Evolutionary conservation across 192 early-diverging fungal genomes (phyloP), one percentile per base, ranked within the genome.

Genomic region (Spizellomyces sp.): DNA sequence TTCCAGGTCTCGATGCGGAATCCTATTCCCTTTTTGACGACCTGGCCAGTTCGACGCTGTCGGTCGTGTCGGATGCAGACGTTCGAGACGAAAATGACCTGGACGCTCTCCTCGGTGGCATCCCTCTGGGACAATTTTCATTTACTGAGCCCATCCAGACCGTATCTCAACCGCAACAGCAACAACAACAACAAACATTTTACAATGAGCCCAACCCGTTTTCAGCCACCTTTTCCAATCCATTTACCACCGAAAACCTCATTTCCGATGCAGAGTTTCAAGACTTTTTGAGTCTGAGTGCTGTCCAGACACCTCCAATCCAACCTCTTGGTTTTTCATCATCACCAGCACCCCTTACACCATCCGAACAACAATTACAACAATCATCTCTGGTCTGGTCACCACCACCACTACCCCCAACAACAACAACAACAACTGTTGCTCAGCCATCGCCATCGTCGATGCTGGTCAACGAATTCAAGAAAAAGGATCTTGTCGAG

Each of bases 21-120:
- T 19, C 10, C 68, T 17, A 70, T 56, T 54, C 70, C n/a, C 47
- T 70, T n/a, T 75, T 75, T 60, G 74, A 75, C 45, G 67, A 71
- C 48, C 4, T 71, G 9, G 46, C 27, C 10, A 71, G 69, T 43
- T 71, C 69, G 10, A 63, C 69, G 5, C 48, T 63, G 17, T 71
- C 69, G 4, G 61, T 63, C n/a, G 12, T 36, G 8, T 62, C 58
- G 14, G 60, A 71, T 9, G 48, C 17, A 8, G 58, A 71, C 0
- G 43, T 44, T 3, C 14, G 7, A 9, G 43, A 44, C 45, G 9
- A 21, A 12, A 48, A 62, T 41, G 69, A 71, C 43, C 50, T 71
- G 4, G 69, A 71, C 60, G 52, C 46, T 48, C 48, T 71, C 22
- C 59, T 71, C 22, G 61, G 27, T 22, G 61, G 69, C 43, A 46